Percentiles rank a stretch among this genome's conserved stretches.
These are phyloP conservation scores for Astragalus glycyphyllos DNA, from an alignment of 306 rosid genomes.

Conservation along the genomic window DNA sequence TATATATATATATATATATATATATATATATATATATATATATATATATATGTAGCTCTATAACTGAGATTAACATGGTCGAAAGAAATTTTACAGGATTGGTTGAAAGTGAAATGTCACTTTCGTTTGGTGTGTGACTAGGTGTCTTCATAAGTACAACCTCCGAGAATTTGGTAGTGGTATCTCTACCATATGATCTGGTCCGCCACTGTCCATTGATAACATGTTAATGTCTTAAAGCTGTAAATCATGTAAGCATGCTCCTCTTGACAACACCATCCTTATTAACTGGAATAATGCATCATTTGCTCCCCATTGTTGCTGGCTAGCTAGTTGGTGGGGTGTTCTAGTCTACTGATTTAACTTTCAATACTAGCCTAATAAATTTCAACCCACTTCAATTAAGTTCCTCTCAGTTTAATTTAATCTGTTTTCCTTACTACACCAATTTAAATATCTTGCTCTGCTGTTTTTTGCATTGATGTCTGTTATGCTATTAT, in stretches of 20 bases:
- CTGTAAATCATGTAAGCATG: conserved; percentile 20
- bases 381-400: no score
- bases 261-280: background rate
- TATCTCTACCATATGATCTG: conserved; percentile 41
- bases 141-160: conserved; percentile 25
- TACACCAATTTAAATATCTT: no score
- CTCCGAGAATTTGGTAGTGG: conserved; percentile 50
- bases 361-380: no score
- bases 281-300: conserved; percentile 10
- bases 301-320: conserved; percentile 18
- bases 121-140: conserved; percentile 4
- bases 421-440: no score
- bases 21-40: no score
- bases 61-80: background rate
- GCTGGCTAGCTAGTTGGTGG: background rate
- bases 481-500: no score
- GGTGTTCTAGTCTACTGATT: background rate
- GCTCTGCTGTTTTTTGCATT: no score
- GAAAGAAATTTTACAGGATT: background rate
- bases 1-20: no score
- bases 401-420: no score
- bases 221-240: conserved; percentile 20
- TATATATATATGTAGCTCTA: no score
- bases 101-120: conserved; percentile 22
- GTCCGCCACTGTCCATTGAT: conserved; percentile 46